Evolutionary conservation across 805 yeast species (phyloP), one percentile per base, ranked within the genome.

Genomic region (Suhomyces sp.): DNA sequence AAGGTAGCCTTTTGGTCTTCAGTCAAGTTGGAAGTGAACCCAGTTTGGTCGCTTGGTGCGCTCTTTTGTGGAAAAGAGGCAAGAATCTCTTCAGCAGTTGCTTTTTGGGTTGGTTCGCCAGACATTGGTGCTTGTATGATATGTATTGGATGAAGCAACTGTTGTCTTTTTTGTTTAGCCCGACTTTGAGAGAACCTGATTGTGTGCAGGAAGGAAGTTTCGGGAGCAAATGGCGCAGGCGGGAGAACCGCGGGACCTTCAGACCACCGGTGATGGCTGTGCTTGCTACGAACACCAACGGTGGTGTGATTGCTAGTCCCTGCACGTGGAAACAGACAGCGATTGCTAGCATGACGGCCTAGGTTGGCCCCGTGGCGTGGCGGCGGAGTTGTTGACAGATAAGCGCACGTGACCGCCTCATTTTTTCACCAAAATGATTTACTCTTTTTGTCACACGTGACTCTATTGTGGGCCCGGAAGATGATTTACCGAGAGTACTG

Each of bases 11-110:
- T 74, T 72, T 94, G 97, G 45, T 81, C 83, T 8, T 79, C 80
- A 9, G 89, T 84, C 56, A 90, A 74, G 63, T 82, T 83, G 27
- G 97, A 96, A 24, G 96, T 90, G 69, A 83, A 85, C 4, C 97
- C 97, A 22, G 88, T 75, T 55, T 81, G 82, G 17, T 70, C 68
- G 15, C 83, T 80, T 20, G 82, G 78, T n/a, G 87, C 84, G 46
- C 83, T 77, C 15, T 65, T 71, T 65, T 87, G 92, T 25, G 96
- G 94, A 66, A 78, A 87, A n/a, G 91, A 84, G 22, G 75, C 79
- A 50, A 75, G 67, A 47, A 73, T 62, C 57, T 75, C 78, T 53
- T 65, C 56, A 10, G 22, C 41, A 17, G 21, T 17, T 4, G 13
- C 9, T n/a, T n/a, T 17, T 37, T 37, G 10, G 12, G 41, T 37